Evolutionary conservation across 257 asterid species (phyloP), one percentile per base, ranked within the genome.

Genomic region (Nicotiana benthamiana): DNA sequence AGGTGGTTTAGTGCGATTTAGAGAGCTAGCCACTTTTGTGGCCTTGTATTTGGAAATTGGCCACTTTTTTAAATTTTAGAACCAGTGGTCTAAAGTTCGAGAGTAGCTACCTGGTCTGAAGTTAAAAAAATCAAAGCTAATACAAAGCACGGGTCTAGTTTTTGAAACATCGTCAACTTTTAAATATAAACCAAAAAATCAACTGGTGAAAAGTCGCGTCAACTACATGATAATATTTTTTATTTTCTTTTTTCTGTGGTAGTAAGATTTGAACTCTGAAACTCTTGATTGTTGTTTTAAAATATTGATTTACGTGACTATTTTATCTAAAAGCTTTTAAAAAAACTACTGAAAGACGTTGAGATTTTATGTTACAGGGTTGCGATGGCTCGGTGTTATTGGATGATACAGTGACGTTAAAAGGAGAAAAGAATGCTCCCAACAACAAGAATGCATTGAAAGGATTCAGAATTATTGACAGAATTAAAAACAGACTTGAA

Each of bases 301-400:
- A 12, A 46, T 46, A 4, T 46, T 43, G 9, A 46, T 0, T 46
- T 46, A 1, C 46, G 8, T 72, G 1, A 51, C 56, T 15, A 51
- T 51, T 15, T 51, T 4, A 15, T 51, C 56, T 11, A 51, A 51
- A 51, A 51, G 12, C 11, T 51, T 30, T 30, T 13, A 3, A 51
- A 11, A 11, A 51, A 40, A 9, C 0, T 1, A 0, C 1, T 9
- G 18, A 51, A 51, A 10, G 3, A 10, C 0, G 5, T 48, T 36
- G 46, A 15, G 13, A 11, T 51, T 12, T 51, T 15, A 63, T 2
- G 4, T 26, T 1, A 52, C 86, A 94, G 98, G 97, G 97, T 0
- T 93, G 98, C 16, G 97, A 93, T 88, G 98, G 89, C 32, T 92
- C 97, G 7, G 92, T 94, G 53, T 85, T 94, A 80, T 81, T 93